These are phyloP conservation scores for Nicotiana knightiana DNA, from an alignment of 257 asterid genomes.

Conservation along the genomic window DNA sequence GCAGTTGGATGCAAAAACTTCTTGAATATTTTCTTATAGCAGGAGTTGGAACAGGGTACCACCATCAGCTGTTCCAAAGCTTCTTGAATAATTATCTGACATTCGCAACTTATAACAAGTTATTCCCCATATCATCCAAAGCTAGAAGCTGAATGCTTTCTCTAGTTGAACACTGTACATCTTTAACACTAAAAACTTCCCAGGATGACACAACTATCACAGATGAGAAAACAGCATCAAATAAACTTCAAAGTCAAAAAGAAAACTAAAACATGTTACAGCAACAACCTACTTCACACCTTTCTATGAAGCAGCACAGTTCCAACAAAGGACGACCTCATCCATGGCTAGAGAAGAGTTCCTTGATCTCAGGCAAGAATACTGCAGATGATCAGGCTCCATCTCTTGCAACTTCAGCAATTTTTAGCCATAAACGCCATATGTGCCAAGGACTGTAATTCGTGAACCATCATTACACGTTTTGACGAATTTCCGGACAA, in stretches of 20 bases:
- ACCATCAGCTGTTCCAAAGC: not conserved
- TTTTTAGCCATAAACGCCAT: not conserved
- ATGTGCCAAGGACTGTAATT: not conserved
- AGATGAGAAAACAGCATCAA: constrained; percentile 17
- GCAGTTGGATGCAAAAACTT: not conserved
- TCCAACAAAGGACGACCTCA: not conserved
- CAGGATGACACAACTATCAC: not conserved
- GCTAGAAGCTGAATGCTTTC: constrained; percentile 3
- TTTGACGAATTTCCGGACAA: constrained; percentile 8
- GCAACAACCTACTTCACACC: constrained; percentile 17
- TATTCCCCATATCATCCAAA: constrained; percentile 3
- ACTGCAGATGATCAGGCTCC: constrained; percentile 1
- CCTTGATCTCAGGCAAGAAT: not conserved
- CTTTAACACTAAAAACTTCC: not conserved
- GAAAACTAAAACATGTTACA: not conserved
- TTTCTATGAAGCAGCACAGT: constrained; percentile 11
- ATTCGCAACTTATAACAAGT: not conserved
- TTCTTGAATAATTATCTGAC: not conserved
- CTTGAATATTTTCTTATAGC: not conserved
- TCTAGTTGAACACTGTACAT: constrained; percentile 9
- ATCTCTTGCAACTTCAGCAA: not conserved
- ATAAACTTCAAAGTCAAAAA: constrained; percentile 29
- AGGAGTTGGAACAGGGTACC: not conserved
- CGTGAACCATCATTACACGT: not conserved
- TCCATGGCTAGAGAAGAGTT: not conserved